phyloP scores from a whole-genome alignment of 495 filamentous ascomycete species.

The Pyronema domesticum region DNA sequence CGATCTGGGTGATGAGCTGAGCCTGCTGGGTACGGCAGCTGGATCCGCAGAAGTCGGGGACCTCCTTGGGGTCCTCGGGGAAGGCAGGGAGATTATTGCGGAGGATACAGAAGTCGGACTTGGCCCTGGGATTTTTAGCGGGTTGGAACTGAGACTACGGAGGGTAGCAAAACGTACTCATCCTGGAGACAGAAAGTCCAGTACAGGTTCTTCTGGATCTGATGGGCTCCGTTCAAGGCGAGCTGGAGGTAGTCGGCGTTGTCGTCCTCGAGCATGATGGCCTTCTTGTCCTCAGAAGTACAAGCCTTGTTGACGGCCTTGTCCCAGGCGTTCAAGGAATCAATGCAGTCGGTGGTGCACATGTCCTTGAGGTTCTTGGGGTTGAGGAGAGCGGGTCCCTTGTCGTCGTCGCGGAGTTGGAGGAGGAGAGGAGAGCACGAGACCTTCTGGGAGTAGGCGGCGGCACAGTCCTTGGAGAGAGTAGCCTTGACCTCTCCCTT shows the following conservation, averaged over 20 bases:
- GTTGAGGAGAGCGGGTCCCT: constrained; percentile 7
- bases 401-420: constrained; percentile 1
- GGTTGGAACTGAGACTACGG: background rate
- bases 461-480: constrained; percentile 5
- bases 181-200: constrained; percentile 14
- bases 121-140: background rate
- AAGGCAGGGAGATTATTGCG: constrained; percentile 2
- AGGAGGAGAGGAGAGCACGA: constrained; percentile 7
- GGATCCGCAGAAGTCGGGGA: constrained; percentile 7
- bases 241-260: constrained; percentile 4
- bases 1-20: constrained; percentile 28
- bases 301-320: constrained; percentile 8
- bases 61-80: background rate
- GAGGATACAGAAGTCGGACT: constrained; percentile 6
- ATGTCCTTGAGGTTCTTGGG: constrained; percentile 1
- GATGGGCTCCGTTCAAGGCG: constrained; percentile 5
- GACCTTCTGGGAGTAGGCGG: constrained; percentile 4
- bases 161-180: constrained; percentile 1
- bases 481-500: constrained; percentile 2
- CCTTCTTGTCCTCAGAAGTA: constrained; percentile 1
- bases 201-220: constrained; percentile 12
- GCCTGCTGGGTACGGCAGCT: constrained; percentile 11
- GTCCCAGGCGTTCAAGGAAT: constrained; percentile 10
- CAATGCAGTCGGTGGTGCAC: constrained; percentile 8
- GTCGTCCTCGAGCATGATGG: background rate